Base-by-base conservation (phyloP, 2,329 filamentous ascomycete genomes). In the Aspergillus floridensis region DNA sequence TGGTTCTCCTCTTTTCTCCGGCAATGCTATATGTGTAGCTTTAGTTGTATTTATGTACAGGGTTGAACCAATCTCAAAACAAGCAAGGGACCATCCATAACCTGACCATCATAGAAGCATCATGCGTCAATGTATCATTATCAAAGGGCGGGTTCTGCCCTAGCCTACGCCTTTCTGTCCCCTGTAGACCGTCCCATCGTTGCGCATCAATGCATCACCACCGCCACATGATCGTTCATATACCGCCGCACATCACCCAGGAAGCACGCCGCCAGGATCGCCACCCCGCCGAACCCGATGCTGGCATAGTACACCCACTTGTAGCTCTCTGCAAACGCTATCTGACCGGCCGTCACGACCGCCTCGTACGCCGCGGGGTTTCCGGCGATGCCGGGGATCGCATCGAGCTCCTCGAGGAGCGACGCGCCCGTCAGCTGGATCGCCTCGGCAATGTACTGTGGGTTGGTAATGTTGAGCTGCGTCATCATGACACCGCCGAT, bases 231-330 rank as follows among this genome's bases (percentile, higher is more conserved):
- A 61, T 86, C 81, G 68, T 84, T 81, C 81, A 86, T 84, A 63
- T 83, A 85, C 69, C 80, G 73, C 41, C 75, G 77, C 56, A 88
- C 86, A 65, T 87, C 81, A 1, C 82, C 84, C 69, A 88, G 71
- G 63, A 87, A 85, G 58, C 82, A 77, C 57, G 83, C 81, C 0
- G 85, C 79, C n/a, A 87, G 53, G 51, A 88, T 83, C 5, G 81
- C 80, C 0, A 86, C 68, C 0, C 63, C 77, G 0, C 86, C 86
- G 70, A 88, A 88, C 0, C 81, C 85, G 68, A 88, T 86, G 68
- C 83, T 86, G 26, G 79, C 78, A 70, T 84, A 84, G 68, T 87
- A 89, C 3, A 87, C 84, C 67, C 79, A 87, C 50, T 82, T 81
- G 63, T 88, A 89, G 10, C 81, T 81, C 52, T 82, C 76, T 0